Evolutionary conservation across 805 yeast genomes (phyloP).

Genomic region (Isabelozyma pseudorhagii): DNA sequence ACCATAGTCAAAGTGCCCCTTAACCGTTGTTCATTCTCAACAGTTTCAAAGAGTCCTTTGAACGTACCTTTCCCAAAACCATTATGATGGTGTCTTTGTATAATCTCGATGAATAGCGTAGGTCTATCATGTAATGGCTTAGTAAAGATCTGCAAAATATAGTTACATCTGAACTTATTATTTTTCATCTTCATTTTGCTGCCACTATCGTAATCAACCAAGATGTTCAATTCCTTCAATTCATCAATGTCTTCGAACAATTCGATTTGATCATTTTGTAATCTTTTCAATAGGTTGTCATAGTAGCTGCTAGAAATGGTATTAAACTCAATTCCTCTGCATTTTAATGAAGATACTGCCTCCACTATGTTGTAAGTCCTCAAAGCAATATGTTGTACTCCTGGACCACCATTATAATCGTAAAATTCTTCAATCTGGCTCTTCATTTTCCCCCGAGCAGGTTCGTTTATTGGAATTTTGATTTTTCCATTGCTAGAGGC

Average conservation of each 20-base stretch:
- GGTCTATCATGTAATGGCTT: conserved; percentile 77
- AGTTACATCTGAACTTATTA: conserved; percentile 41
- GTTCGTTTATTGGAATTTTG: conserved; percentile 85
- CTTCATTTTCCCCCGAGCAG: conserved; percentile 61
- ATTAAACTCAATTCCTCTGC: conserved; percentile 72
- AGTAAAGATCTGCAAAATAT: conserved; percentile 76
- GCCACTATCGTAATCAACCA: conserved; percentile 73
- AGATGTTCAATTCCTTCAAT: conserved; percentile 51
- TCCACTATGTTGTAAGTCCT: conserved; percentile 57
- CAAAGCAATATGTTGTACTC: conserved; percentile 81
- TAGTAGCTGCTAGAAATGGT: conserved; percentile 59
- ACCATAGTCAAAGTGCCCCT: conserved; percentile 57
- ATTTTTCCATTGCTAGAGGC: conserved; percentile 60
- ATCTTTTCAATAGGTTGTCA: conserved; percentile 40
- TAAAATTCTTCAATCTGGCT: conserved; percentile 83
- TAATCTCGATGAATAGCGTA: conserved; percentile 76
- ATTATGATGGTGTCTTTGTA: conserved; percentile 73
- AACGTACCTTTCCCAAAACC: conserved; percentile 93
- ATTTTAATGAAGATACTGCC: conserved; percentile 50
- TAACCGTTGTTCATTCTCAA: conserved; percentile 69
- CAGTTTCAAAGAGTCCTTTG: conserved; percentile 74
- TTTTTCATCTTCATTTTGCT: conserved; percentile 19
- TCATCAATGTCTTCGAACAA: conserved; percentile 52
- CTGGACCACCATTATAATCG: conserved; percentile 74
- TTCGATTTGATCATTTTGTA: conserved; percentile 40